Conservation (phyloP, 2,329 filamentous ascomycete species). For the Pyricularia sp. region DNA sequence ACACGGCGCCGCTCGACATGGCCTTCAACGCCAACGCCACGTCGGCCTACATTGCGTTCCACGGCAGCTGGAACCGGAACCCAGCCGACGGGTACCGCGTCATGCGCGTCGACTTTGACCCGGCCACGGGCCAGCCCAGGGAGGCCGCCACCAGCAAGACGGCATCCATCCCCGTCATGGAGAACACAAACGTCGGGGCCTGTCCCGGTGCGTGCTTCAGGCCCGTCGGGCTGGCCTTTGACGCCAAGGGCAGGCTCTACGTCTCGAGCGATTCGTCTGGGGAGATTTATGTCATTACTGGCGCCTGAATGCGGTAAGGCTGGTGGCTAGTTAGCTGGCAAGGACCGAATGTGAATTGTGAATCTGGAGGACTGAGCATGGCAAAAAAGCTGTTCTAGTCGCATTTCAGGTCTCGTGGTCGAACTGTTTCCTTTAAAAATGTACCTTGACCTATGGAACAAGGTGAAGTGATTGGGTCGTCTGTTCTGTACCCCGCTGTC, state of each 20-base stretch:
- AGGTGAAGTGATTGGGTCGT: no score
- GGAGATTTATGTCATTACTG: conserved; percentile 33
- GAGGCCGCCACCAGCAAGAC: conserved; percentile 21
- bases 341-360: no score
- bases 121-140: conserved; percentile 19
- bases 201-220: conserved; percentile 6
- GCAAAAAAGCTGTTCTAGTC: no score
- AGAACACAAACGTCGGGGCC: conserved; percentile 28
- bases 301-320: conserved; percentile 1
- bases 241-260: conserved; percentile 26
- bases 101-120: conserved; percentile 21
- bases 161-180: conserved; percentile 32
- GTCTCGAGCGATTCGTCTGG: conserved; percentile 40
- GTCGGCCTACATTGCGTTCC: conserved; percentile 47
- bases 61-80: conserved; percentile 41
- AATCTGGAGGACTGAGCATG: no score
- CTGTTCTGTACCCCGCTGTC: no score
- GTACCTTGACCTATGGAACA: no score
- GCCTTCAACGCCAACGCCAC: conserved; percentile 42
- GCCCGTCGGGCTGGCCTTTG: conserved; percentile 5
- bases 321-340: neutral
- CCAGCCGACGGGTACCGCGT: conserved; percentile 25
- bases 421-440: no score
- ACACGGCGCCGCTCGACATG: conserved; percentile 53
- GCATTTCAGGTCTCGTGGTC: no score